These are phyloP conservation scores for Fusarium nygamai DNA, from an alignment of 2,329 filamentous ascomycete species.

Conservation along the genomic window DNA sequence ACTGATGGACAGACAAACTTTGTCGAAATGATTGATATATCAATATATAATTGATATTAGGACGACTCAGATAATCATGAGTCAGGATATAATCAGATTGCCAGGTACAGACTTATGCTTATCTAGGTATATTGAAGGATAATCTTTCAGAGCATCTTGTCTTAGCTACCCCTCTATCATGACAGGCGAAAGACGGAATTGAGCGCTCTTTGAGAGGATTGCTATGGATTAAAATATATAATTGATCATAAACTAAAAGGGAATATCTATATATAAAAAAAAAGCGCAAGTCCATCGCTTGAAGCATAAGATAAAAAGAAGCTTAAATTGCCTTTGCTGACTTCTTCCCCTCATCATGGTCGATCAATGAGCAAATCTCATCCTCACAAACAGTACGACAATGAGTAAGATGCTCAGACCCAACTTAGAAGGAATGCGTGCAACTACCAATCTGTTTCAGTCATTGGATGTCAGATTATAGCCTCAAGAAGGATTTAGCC, in stretches of 20 bases:
- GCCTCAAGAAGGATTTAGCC: neutral
- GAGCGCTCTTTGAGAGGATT: neutral
- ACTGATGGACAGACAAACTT: neutral
- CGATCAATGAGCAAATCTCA: conserved; percentile 3
- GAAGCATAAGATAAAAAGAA: neutral
- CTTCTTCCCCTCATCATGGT: neutral
- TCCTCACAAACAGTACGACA: neutral
- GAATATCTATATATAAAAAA: too few relatives aligned
- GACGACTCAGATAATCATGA: neutral
- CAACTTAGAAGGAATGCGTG: neutral
- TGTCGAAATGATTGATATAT: neutral
- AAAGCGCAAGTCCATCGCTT: neutral
- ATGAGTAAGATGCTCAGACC: neutral
- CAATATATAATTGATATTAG: neutral
- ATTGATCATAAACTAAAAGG: too few relatives aligned
- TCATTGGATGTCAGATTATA: conserved; percentile 21
- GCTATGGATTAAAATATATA: too few relatives aligned
- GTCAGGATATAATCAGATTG: too few relatives aligned
- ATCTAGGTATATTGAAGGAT: neutral
- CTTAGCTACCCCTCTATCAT: neutral
- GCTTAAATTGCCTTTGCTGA: neutral
- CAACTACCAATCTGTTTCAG: neutral
- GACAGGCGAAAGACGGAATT: neutral
- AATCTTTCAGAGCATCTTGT: neutral
- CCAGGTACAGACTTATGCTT: neutral